phyloP scores from a whole-genome alignment of 768 basidiomycete species.

The Termitomyces sp. region DNA sequence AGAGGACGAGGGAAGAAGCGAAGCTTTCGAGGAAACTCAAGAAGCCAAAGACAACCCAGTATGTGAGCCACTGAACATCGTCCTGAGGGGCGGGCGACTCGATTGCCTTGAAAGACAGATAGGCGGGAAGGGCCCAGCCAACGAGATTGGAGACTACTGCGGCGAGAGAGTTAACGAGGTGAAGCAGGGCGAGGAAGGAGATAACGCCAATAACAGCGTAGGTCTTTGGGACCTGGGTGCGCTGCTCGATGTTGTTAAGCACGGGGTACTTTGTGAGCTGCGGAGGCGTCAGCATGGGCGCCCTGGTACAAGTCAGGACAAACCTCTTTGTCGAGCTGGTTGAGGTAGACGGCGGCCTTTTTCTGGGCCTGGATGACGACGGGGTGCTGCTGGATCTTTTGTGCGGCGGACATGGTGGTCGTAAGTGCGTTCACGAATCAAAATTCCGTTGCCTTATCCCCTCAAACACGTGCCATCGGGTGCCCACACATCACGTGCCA shows the following conservation, averaged over 20 bases:
- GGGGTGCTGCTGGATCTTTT: slow-evolving; percentile 87
- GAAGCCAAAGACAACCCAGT: slow-evolving; percentile 94
- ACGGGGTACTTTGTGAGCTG: slow-evolving; percentile 85
- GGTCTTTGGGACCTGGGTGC: slow-evolving; percentile 90
- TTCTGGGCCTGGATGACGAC: slow-evolving; percentile 78
- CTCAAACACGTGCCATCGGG: slow-evolving; percentile 17
- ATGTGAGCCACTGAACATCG: slow-evolving; percentile 95
- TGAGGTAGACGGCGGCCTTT: slow-evolving; percentile 76
- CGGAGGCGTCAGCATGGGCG: slow-evolving; percentile 5
- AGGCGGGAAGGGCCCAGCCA: slow-evolving; percentile 93
- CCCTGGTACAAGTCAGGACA: slow-evolving; percentile 16
- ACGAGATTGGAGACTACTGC: slow-evolving; percentile 90
- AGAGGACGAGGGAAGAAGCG: slow-evolving; percentile 77
- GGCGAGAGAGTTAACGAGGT: slow-evolving; percentile 88
- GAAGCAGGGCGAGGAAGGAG: slow-evolving; percentile 62
- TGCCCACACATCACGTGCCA: slow-evolving; percentile 13
- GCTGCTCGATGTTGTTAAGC: slow-evolving; percentile 78
- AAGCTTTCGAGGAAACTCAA: slow-evolving; percentile 91
- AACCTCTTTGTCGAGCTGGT: slow-evolving; percentile 97
- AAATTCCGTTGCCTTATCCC: slow-evolving; percentile 14
- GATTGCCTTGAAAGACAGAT: slow-evolving; percentile 92
- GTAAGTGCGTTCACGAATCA: slow-evolving; percentile 17
- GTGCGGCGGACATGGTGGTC: slow-evolving; percentile 63
- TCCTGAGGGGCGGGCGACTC: slow-evolving; percentile 80
- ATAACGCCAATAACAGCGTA: slow-evolving; percentile 78